Conservation (phyloP, 2,329 filamentous ascomycete genomes). For the Uncinocarpus reesii region DNA sequence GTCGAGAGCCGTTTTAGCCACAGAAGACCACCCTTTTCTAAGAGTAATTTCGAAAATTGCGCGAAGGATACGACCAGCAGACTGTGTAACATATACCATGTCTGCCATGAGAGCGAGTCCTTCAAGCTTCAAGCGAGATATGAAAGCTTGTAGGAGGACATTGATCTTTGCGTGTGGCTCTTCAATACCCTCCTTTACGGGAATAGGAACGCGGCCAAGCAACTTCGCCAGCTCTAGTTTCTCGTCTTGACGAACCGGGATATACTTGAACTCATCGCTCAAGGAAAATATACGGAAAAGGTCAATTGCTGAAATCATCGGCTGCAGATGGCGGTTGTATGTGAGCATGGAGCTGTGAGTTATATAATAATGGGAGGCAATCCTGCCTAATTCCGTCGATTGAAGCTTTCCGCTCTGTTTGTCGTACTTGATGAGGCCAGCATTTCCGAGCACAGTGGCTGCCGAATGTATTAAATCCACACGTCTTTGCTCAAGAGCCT, state of each 20-base stretch:
- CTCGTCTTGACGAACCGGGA: conserved; percentile 93
- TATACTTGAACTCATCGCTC: conserved; percentile 98
- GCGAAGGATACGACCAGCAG: conserved; percentile 85
- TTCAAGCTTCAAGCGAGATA: conserved; percentile 86
- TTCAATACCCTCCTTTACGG: conserved; percentile 94
- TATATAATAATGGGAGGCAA: conserved; percentile 98
- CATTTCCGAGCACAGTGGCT: conserved; percentile 73
- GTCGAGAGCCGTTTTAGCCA: conserved; percentile 83
- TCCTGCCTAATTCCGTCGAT: conserved; percentile 84
- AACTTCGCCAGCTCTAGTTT: conserved; percentile 93
- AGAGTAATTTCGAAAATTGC: conserved; percentile 96
- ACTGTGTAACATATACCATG: conserved; percentile 97
- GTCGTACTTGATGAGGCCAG: conserved; percentile 86
- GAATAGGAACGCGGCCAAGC: conserved; percentile 79
- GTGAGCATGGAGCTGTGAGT: conserved; percentile 92
- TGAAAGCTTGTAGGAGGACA: conserved; percentile 89
- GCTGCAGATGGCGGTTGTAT: conserved; percentile 91
- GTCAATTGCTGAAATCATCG: conserved; percentile 85
- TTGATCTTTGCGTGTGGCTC: conserved; percentile 98
- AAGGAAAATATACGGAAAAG: conserved; percentile 93
- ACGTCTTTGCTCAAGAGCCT: conserved; percentile 83
- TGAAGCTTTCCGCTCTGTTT: conserved; percentile 83
- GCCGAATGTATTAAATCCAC: conserved; percentile 97
- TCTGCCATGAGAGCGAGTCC: conserved; percentile 95
- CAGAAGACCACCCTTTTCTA: conserved; percentile 90